Base-by-base conservation (phyloP, 192 early-diverging fungal genomes). In the Spinellus fusiger region DNA sequence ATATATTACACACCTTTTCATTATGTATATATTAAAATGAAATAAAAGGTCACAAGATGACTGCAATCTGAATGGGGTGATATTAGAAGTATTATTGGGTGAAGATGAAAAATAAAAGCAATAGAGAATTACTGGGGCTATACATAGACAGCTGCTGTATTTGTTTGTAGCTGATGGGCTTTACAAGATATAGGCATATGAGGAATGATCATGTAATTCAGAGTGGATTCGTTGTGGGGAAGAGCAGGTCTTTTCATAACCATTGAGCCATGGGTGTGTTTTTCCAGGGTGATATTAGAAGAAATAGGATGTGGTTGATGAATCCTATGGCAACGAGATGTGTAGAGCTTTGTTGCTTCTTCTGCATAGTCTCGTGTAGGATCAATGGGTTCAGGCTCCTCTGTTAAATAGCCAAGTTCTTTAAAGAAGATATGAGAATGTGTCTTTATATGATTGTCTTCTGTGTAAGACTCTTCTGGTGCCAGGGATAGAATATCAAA, bases 311-410 rank as follows among this genome's bases (percentile, higher is more conserved):
- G 40, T 12, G 13, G 13, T 18, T 27, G 33, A 15, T 34, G 34
- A 20, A 25, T 16, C 1, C 34, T 61, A 6, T 50, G 48, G 48
- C 51, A 25, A 35, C 59, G 47, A 5, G 32, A 48, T 7, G 18
- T 50, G 6, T 29, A 26, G 13, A 61, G 27, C 15, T 35, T 50
- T 50, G 35, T 50, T 16, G 49, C 59, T 47, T 66, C 64, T 46
- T 40, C 40, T 28, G 59, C 64, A 16, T 66, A 66, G 32, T 66
- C 57, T 37, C 53, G 54, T 1, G 46, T 65, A 8, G 69, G 69
- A 60, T 71, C 69, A 55, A 71, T 65, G 10, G 55, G 69, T 12
- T 71, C 69, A 0, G 69, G 69, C 27, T 71, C 69, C 32, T 71
- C 69, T 0, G 58, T 49, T 1, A 71, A 31, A 15, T 61, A 59